These are phyloP conservation scores for Tagetes erecta DNA, from an alignment of 129 eudicot genomes.

Conservation along the genomic window DNA sequence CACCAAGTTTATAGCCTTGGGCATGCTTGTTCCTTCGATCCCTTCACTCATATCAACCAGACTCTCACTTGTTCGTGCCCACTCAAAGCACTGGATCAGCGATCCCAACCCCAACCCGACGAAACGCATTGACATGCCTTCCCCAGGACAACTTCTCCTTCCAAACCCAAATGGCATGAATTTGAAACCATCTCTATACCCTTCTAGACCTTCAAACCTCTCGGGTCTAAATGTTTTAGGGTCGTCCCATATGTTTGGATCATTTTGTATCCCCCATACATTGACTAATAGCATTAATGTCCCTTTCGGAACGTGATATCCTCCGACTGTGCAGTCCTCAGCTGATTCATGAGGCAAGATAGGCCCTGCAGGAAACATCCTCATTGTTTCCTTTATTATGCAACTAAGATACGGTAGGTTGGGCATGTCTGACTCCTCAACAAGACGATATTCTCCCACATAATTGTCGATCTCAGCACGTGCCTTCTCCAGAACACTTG, in stretches of 20 bases:
- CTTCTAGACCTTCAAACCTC: conserved; percentile 30
- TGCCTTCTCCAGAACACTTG: conserved; percentile 24
- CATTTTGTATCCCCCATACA: conserved; percentile 42
- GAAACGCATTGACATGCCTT: conserved; percentile 27
- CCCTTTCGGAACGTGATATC: conserved; percentile 30
- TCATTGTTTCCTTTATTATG: conserved; percentile 37
- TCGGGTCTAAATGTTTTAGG: conserved; percentile 36
- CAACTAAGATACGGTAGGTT: conserved; percentile 38
- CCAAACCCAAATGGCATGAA: conserved; percentile 41
- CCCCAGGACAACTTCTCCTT: conserved; percentile 41
- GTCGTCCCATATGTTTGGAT: conserved; percentile 39
- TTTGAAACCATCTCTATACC: conserved; percentile 15
- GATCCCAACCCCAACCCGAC: conserved; percentile 30
- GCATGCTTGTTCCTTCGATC: conserved; percentile 11
- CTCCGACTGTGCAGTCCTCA: conserved; percentile 28
- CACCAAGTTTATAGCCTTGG: conserved; percentile 27
- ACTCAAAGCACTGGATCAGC: conserved; percentile 40
- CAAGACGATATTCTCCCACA: not conserved
- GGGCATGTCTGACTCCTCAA: conserved; percentile 33
- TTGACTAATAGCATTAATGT: conserved; percentile 35
- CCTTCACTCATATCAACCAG: conserved; percentile 20
- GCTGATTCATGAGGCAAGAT: conserved; percentile 39
- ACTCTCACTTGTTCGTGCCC: conserved; percentile 17
- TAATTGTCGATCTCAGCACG: conserved; percentile 28
- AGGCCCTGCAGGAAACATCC: conserved; percentile 38